Percentiles rank a stretch among this genome's conserved stretches.
These are phyloP conservation scores for Graphiopsis chlorocephala DNA, from an alignment of 2,329 filamentous ascomycete species.

Conservation along the genomic window DNA sequence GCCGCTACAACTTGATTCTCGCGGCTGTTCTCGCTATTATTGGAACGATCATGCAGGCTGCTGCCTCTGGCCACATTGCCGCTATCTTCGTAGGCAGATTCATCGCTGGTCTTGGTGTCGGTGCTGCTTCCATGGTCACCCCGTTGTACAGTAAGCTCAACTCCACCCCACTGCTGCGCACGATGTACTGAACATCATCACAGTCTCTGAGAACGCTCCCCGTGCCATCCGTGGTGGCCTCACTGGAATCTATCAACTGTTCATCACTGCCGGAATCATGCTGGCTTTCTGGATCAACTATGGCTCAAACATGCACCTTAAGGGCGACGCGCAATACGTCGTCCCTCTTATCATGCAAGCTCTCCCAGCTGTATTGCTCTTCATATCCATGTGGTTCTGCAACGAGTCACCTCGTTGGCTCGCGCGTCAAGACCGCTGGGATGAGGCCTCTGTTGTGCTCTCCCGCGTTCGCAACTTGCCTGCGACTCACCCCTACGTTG, in stretches of 20 bases:
- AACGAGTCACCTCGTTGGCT: constrained; percentile 58
- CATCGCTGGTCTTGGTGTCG: constrained; percentile 49
- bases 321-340: constrained; percentile 45
- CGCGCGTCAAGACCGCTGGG: constrained; percentile 66
- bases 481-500: constrained; percentile 58
- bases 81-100: constrained; percentile 66
- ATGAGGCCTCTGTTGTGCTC: constrained; percentile 58
- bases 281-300: constrained; percentile 57
- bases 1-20: constrained; percentile 54
- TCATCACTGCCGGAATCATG: constrained; percentile 53
- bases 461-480: constrained; percentile 54
- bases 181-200: constrained; percentile 50
- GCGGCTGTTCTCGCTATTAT: constrained; percentile 57
- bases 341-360: constrained; percentile 64
- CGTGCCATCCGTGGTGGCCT: constrained; percentile 50
- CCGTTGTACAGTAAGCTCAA: constrained; percentile 50
- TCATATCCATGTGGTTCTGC: constrained; percentile 60
- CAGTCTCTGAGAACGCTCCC: constrained; percentile 49
- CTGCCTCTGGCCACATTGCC: constrained; percentile 57
- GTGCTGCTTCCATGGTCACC: constrained; percentile 49
- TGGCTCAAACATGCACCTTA: constrained; percentile 46
- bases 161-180: background rate
- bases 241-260: constrained; percentile 60
- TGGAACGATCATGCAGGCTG: constrained; percentile 64
- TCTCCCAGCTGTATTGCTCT: constrained; percentile 60